phyloP scores from a whole-genome alignment of 108 stramenopile genomes.

The Conticribra weissflogii region DNA sequence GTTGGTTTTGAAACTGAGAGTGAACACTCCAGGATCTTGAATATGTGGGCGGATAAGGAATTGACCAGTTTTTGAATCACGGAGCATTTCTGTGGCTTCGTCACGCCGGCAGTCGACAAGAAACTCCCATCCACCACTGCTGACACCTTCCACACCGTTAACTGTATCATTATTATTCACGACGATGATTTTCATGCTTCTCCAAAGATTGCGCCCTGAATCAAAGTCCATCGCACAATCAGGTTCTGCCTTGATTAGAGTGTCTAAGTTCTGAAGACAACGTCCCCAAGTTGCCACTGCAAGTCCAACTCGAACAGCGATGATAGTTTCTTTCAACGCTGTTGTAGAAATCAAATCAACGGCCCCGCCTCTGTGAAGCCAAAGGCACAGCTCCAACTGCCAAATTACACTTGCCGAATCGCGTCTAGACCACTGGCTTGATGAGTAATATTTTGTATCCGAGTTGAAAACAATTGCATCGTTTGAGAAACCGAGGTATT shows the following conservation, averaged over 20 bases:
- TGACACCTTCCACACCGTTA: conserved; percentile 47
- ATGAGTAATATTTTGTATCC: conserved; percentile 42
- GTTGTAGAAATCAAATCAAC: conserved; percentile 65
- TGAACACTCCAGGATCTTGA: conserved; percentile 86
- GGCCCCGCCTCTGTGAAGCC: conserved; percentile 81
- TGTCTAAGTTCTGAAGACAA: conserved; percentile 67
- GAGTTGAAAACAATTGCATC: conserved; percentile 45
- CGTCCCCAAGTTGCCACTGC: conserved; percentile 70
- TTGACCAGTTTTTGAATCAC: conserved; percentile 61
- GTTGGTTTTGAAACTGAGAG: conserved; percentile 89
- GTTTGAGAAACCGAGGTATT: conserved; percentile 60
- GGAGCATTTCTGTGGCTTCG: conserved; percentile 84
- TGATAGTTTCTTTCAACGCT: conserved; percentile 73
- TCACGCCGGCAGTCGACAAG: conserved; percentile 82
- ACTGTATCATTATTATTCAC: conserved; percentile 28
- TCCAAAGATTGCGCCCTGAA: conserved; percentile 75
- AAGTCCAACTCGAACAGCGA: conserved; percentile 73
- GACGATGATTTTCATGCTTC: conserved; percentile 76
- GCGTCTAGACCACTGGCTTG: conserved; percentile 55
- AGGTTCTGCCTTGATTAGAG: conserved; percentile 71
- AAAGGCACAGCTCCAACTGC: conserved; percentile 86
- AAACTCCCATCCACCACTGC: conserved; percentile 91
- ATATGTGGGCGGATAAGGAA: conserved; percentile 88
- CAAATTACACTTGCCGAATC: conserved; percentile 58
- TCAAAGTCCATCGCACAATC: conserved; percentile 77